phyloP scores from a whole-genome alignment of 306 rosid species.

The Sicyos baderoa region DNA sequence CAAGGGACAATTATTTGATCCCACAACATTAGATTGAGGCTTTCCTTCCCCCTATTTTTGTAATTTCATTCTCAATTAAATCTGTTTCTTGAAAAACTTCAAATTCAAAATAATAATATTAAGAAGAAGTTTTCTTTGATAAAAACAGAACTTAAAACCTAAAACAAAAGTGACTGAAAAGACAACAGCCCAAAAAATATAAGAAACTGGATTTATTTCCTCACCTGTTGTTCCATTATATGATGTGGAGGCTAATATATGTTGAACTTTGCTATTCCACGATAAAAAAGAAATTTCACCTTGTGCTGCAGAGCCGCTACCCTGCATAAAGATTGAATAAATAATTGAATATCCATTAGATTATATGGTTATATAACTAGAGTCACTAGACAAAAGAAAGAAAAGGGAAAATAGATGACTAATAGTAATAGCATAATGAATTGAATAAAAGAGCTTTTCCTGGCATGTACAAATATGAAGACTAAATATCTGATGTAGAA shows the following conservation, averaged over 20 bases:
- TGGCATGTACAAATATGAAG: background rate
- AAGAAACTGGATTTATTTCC: constrained; percentile 22
- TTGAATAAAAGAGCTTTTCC: background rate
- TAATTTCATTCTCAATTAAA: background rate
- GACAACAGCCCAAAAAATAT: background rate
- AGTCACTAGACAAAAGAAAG: background rate
- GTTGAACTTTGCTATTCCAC: constrained; percentile 99
- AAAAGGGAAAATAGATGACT: background rate
- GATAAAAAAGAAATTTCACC: constrained; percentile 93
- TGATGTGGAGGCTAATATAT: constrained; percentile 89
- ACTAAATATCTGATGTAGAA: too few species aligned
- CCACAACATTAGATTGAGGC: background rate
- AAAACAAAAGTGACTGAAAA: background rate
- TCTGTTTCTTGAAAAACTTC: background rate
- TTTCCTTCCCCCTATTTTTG: background rate
- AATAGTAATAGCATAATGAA: background rate
- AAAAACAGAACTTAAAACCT: background rate
- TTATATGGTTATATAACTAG: background rate
- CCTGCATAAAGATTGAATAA: constrained; percentile 43
- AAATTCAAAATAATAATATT: constrained; percentile 15
- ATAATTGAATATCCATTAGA: background rate
- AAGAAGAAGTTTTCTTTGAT: background rate
- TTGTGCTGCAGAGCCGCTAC: constrained; percentile 89
- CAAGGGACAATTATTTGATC: too few species aligned
- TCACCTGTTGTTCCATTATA: constrained; percentile 94